Conservation (phyloP, 495 filamentous ascomycete species). For the Lentithecium fluviatile region DNA sequence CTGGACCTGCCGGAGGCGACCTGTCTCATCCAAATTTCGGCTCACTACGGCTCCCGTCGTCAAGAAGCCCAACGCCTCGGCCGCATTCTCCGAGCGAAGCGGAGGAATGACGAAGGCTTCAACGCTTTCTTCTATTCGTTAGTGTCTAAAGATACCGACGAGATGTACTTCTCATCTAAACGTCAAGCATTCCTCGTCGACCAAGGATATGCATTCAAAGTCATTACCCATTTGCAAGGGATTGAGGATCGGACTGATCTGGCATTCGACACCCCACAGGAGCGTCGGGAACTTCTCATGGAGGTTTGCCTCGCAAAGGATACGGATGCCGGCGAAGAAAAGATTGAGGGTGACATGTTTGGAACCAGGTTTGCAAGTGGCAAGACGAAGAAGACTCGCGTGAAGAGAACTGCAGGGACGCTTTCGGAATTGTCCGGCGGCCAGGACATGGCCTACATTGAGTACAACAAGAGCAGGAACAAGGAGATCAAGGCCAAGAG, state of each 20-base stretch:
- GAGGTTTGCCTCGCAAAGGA: constrained; percentile 92
- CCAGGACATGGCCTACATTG: constrained; percentile 95
- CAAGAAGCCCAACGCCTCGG: constrained; percentile 96
- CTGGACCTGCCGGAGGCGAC: constrained; percentile 96
- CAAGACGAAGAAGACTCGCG: constrained; percentile 52
- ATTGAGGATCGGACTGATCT: constrained; percentile 81
- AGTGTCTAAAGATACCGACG: constrained; percentile 93
- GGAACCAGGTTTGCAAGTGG: constrained; percentile 52
- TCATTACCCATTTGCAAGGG: constrained; percentile 93
- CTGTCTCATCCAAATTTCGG: constrained; percentile 96
- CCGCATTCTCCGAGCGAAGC: constrained; percentile 92
- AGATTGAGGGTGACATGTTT: constrained; percentile 82
- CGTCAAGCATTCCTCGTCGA: constrained; percentile 97
- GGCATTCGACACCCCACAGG: constrained; percentile 73
- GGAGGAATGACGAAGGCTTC: constrained; percentile 96
- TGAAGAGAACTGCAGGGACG: constrained; percentile 77
- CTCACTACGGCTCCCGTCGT: constrained; percentile 94
- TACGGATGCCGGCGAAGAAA: constrained; percentile 70
- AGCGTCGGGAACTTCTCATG: constrained; percentile 84
- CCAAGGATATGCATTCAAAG: constrained; percentile 98
- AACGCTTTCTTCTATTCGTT: constrained; percentile 99
- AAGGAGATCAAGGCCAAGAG: constrained; percentile 78
- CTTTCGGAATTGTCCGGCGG: constrained; percentile 84
- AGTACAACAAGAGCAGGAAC: constrained; percentile 73
- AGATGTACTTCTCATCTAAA: constrained; percentile 98